Evolutionary conservation across 495 filamentous ascomycete species (phyloP).

Genomic region (Opeltia flavorubescens): DNA sequence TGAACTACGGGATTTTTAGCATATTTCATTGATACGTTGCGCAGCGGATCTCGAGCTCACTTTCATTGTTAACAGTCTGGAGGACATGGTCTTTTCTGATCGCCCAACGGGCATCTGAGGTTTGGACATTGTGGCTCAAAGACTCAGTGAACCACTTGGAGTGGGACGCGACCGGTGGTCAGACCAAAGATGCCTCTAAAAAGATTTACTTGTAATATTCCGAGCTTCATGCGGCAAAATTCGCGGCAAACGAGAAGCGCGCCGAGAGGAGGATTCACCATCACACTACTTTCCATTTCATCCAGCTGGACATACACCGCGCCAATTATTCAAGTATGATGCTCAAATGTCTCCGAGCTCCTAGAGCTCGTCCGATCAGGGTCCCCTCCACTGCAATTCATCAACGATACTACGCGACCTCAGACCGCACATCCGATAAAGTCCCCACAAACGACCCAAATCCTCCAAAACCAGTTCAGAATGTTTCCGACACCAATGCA

Average conservation of each 20-base stretch:
- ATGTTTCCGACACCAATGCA: constrained; percentile 48
- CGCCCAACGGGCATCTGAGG: constrained; percentile 22
- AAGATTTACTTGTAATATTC: too few relatives aligned
- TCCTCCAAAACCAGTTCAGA: constrained; percentile 29
- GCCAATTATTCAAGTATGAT: too few relatives aligned
- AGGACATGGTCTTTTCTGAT: constrained; percentile 66
- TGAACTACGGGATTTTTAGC: constrained; percentile 44
- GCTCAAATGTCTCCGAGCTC: background rate
- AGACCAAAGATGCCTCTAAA: too few relatives aligned
- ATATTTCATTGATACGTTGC: background rate
- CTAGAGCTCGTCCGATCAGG: background rate
- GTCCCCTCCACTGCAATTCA: background rate
- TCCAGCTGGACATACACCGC: background rate
- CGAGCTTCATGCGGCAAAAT: too few relatives aligned
- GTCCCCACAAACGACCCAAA: constrained; percentile 28
- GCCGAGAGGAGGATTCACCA: constrained; percentile 5
- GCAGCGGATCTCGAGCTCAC: constrained; percentile 22
- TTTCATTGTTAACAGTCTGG: constrained; percentile 86
- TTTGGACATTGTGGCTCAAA: constrained; percentile 25
- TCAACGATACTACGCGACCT: constrained; percentile 6
- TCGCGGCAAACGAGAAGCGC: too few relatives aligned
- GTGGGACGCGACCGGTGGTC: too few relatives aligned
- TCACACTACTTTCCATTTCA: background rate
- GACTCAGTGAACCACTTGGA: constrained; percentile 14
- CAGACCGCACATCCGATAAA: constrained; percentile 5